phyloP scores from a whole-genome alignment of 2,329 filamentous ascomycete genomes.

The Verticillium albo-atrum region DNA sequence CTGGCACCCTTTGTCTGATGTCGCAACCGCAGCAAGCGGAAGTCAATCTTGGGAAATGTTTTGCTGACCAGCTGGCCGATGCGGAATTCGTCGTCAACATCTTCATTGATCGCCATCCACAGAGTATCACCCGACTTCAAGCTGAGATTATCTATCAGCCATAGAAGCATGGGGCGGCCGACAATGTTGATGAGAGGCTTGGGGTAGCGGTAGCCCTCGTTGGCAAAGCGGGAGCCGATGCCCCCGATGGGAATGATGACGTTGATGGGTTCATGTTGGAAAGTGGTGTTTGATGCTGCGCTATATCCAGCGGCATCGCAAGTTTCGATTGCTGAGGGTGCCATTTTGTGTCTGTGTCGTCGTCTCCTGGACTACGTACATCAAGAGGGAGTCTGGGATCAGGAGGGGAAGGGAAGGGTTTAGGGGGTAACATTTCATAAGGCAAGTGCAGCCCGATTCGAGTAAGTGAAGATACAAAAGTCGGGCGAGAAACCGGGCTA shows the following conservation, averaged over 20 bases:
- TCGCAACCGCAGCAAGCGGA: constrained; percentile 16
- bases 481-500: no score
- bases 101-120: constrained; percentile 24
- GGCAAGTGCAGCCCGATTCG: no score
- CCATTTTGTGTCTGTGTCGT: no score
- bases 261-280: constrained; percentile 18
- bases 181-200: constrained; percentile 27
- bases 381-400: no score
- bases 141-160: constrained; percentile 22
- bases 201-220: constrained; percentile 23
- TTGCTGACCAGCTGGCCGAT: constrained; percentile 21
- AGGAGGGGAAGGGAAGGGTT: no score
- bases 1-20: constrained; percentile 23
- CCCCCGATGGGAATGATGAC: constrained; percentile 26
- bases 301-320: no score
- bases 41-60: constrained; percentile 17
- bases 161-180: constrained; percentile 23
- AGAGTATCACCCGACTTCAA: constrained; percentile 18
- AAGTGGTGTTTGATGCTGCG: neutral
- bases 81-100: constrained; percentile 21
- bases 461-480: no score
- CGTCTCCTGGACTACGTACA: no score
- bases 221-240: constrained; percentile 23
- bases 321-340: no score
- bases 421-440: no score